Evolutionary conservation across 345 rosid species (phyloP), one percentile per base, ranked within the genome.

Genomic region (Citrus australasica): DNA sequence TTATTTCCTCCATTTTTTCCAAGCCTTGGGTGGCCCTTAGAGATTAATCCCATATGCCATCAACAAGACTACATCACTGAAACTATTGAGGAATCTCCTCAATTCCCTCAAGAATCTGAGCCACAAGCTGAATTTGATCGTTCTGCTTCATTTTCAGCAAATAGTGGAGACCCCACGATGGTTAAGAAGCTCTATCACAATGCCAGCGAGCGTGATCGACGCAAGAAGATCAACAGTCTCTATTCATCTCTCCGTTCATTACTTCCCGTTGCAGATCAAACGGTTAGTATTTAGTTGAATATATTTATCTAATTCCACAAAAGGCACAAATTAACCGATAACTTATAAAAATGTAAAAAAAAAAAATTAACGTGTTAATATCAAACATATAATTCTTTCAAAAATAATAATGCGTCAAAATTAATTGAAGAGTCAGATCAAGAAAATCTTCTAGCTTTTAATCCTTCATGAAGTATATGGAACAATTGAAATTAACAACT

Each of bases 121-220:
- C 42, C 68, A 64, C 24, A 64, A 6, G 32, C 35, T 4, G 40
- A 64, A 38, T 9, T 21, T 21, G 46, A 35, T 66, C 25, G 69
- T 9, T 33, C 69, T 33, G 69, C 69, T 32, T 66, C 69, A 51
- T 65, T 51, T 16, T 65, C 51, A 1, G 61, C 27, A 59, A 73
- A 62, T 62, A 60, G 77, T 13, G 74, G 75, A 59, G 85, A 77
- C 68, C 83, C 61, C 24, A 64, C 30, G 14, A 27, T 67, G 75
- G 80, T 28, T 16, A 85, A 85, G 85, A 85, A 85, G 82, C 81
- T 85, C 9, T 71, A 80, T 51, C 87, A 85, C 78, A 85, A 85
- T 59, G 85, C 87, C 6, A 82, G 81, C 25, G 87, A 85, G 33
- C 80, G 87, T 35, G 60, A 71, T 19, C 85, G 85, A 9, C 75